Evolutionary conservation across 78 protist genomes (phyloP).

Genomic region (Pigoraptor vietnamica): DNA sequence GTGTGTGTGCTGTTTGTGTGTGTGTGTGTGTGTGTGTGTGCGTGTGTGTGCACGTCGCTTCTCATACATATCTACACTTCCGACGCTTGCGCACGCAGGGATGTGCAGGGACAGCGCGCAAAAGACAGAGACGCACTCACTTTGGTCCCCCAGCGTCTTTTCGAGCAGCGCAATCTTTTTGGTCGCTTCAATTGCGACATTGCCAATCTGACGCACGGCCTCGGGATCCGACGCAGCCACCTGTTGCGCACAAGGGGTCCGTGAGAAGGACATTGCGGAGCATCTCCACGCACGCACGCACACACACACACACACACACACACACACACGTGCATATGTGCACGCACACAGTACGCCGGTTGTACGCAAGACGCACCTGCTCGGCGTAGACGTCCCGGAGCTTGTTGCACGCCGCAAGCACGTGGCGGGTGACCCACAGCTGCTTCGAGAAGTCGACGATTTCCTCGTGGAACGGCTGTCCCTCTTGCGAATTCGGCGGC

Average conservation of each 20-base stretch:
- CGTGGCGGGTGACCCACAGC: not conserved
- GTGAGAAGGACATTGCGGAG: not conserved
- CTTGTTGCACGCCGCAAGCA: not conserved
- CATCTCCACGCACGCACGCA: not conserved
- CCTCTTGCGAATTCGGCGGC: not conserved
- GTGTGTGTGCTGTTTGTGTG: not conserved
- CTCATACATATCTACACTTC: too few species aligned
- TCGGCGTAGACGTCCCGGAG: not conserved
- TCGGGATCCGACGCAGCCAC: not conserved
- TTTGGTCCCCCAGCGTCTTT: not conserved
- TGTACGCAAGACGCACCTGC: too few species aligned
- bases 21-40: not conserved
- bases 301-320: not conserved
- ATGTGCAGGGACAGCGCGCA: not conserved
- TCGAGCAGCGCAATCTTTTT: not conserved
- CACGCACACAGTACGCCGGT: not conserved
- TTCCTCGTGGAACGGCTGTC: not conserved
- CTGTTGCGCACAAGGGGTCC: too few species aligned
- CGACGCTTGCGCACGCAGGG: not conserved
- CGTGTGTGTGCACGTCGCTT: not conserved
- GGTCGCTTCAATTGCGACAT: not conserved
- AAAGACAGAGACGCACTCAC: not conserved
- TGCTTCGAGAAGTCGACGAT: not conserved
- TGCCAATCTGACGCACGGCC: not conserved
- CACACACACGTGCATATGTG: not conserved